Conservation (phyloP, 805 yeast species). For the Kluyveromyces nonfermentans region DNA sequence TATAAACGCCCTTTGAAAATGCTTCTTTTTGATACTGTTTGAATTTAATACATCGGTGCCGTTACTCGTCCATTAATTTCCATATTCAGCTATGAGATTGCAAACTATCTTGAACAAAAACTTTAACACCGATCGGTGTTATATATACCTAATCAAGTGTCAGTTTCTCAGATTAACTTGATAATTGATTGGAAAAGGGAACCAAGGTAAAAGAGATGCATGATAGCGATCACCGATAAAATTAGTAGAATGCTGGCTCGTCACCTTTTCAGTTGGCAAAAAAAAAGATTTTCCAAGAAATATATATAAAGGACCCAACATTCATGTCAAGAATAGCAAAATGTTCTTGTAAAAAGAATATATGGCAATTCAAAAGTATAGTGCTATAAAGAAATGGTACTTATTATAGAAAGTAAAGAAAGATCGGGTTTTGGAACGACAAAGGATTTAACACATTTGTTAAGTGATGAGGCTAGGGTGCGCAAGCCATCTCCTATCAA, state of each 20-base stretch:
- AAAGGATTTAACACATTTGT: slow-evolving; percentile 51
- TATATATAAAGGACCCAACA: no score
- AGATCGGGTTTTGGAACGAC: slow-evolving; percentile 13
- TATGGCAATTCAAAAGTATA: no score
- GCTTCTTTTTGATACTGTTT: no score
- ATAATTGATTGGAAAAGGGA: not conserved
- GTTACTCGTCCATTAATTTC: not conserved
- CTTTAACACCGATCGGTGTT: not conserved
- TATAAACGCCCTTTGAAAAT: no score
- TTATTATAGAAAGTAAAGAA: not conserved
- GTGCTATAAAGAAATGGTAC: not conserved
- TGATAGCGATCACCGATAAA: not conserved
- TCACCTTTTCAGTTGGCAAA: no score
- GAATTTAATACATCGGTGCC: not conserved
- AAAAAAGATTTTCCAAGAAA: no score
- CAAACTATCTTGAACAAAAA: not conserved
- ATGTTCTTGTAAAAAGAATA: no score
- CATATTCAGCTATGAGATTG: not conserved
- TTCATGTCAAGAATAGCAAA: no score
- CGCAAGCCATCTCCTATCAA: slow-evolving; percentile 52
- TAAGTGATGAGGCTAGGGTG: slow-evolving; percentile 32
- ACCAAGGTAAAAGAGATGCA: not conserved
- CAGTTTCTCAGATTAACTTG: not conserved
- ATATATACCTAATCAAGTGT: not conserved
- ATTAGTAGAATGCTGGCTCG: no score